phyloP scores from a whole-genome alignment of 306 rosid genomes.

The Malus sylvestris region DNA sequence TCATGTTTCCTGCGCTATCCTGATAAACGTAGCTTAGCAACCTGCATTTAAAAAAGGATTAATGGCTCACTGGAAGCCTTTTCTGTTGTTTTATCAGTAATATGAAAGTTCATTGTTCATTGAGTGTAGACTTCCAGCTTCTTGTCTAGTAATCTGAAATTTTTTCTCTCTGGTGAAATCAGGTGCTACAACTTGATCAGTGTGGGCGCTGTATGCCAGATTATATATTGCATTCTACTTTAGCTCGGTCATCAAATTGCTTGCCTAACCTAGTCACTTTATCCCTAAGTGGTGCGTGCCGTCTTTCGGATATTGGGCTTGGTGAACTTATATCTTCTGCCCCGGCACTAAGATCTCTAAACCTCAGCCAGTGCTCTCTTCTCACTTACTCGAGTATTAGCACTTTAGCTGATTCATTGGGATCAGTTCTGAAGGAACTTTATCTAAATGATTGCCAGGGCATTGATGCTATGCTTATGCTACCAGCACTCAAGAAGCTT shows the following conservation, averaged over 20 bases:
- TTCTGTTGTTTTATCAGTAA: not conserved
- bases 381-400: slow-evolving; percentile 48
- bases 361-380: slow-evolving; percentile 84
- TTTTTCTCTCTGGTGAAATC: slow-evolving; percentile 21
- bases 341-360: slow-evolving; percentile 60
- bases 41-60: not conserved
- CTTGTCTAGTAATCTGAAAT: not conserved
- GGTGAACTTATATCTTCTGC: slow-evolving; percentile 50
- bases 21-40: not conserved
- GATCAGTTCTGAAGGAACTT: slow-evolving; percentile 58
- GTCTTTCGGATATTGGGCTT: slow-evolving; percentile 66
- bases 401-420: slow-evolving; percentile 52
- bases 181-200: slow-evolving; percentile 78
- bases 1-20: not conserved
- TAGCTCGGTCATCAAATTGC: slow-evolving; percentile 38
- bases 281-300: slow-evolving; percentile 78
- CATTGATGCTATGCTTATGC: slow-evolving; percentile 33
- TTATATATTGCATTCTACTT: slow-evolving; percentile 35
- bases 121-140: not conserved
- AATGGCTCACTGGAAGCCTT: not conserved
- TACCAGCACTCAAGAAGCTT: slow-evolving; percentile 48
- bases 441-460: slow-evolving; percentile 63
- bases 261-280: slow-evolving; percentile 46
- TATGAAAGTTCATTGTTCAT: not conserved
- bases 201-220: slow-evolving; percentile 78